Evolutionary conservation across 768 basidiomycete genomes (phyloP).

Genomic region (Wakefieldia striispora): DNA sequence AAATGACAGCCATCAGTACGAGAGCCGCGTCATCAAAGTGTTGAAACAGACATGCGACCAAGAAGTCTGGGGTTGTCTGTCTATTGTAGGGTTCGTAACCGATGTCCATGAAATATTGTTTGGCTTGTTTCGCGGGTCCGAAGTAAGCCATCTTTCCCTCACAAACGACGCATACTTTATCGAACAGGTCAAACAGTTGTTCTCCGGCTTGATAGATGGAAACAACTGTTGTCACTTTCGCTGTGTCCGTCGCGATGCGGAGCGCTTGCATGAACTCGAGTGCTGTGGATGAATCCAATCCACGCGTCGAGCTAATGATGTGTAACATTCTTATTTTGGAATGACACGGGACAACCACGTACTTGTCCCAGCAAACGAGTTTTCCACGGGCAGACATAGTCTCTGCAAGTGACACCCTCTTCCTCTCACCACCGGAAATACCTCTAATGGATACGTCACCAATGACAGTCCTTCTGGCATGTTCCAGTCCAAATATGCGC

Average conservation of each 20-base stretch:
- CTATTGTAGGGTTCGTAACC: constrained; percentile 53
- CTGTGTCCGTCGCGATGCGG: constrained; percentile 59
- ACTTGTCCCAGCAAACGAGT: constrained; percentile 80
- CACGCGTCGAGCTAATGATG: constrained; percentile 55
- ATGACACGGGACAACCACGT: constrained; percentile 10
- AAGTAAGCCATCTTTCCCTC: constrained; percentile 57
- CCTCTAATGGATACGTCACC: constrained; percentile 76
- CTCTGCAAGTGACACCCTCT: constrained; percentile 79
- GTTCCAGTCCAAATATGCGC: constrained; percentile 74
- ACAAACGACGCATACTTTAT: constrained; percentile 64
- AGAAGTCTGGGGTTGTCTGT: constrained; percentile 61
- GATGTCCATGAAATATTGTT: constrained; percentile 55
- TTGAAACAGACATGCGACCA: constrained; percentile 42
- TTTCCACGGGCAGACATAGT: constrained; percentile 58
- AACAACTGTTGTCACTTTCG: constrained; percentile 59
- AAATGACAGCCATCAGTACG: background rate
- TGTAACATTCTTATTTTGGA: background rate
- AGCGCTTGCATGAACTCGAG: constrained; percentile 70
- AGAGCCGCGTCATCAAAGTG: background rate
- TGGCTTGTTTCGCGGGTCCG: constrained; percentile 49
- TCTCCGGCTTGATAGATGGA: constrained; percentile 86
- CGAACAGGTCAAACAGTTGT: constrained; percentile 58
- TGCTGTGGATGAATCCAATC: constrained; percentile 68
- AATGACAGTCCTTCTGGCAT: constrained; percentile 68
- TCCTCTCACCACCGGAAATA: constrained; percentile 74